Conservation (phyloP, 1,284 basidiomycete species). For the Pyrrhoderma lamaoense region DNA sequence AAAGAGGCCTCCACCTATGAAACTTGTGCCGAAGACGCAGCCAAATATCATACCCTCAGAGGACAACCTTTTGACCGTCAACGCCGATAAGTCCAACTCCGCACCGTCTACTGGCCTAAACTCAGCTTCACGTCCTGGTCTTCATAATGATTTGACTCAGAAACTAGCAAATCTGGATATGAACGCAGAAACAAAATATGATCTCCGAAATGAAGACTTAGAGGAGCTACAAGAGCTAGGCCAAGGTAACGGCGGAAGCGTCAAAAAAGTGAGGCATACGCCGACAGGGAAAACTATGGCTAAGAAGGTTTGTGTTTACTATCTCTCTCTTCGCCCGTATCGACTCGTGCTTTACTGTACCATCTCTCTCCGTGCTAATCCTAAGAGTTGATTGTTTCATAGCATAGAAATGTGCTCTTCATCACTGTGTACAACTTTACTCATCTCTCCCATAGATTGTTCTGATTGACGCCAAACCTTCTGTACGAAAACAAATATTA, state of each 20-base stretch:
- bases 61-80: constrained; percentile 32
- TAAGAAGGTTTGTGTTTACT: constrained; percentile 66
- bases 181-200: constrained; percentile 68
- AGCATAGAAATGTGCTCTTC: not conserved
- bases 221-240: constrained; percentile 85
- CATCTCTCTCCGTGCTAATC: not conserved
- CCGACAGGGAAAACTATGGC: constrained; percentile 89
- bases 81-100: constrained; percentile 31
- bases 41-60: constrained; percentile 36
- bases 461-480: constrained; percentile 94
- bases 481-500: constrained; percentile 96
- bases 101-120: constrained; percentile 34
- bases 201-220: constrained; percentile 76
- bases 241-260: constrained; percentile 96
- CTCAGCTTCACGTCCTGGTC: constrained; percentile 47
- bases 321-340: not conserved
- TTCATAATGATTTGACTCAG: constrained; percentile 65
- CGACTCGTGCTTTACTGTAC: not conserved
- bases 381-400: not conserved
- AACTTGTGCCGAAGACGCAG: constrained; percentile 26
- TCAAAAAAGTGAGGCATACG: constrained; percentile 91
- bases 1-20: constrained; percentile 23
- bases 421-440: not conserved
- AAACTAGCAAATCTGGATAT: constrained; percentile 70
- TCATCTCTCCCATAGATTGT: constrained; percentile 61